Percentiles rank a stretch among this genome's conserved stretches.
Evolutionary conservation across 768 basidiomycete genomes (phyloP).

Genomic region (Plicaturopsis crispa): DNA sequence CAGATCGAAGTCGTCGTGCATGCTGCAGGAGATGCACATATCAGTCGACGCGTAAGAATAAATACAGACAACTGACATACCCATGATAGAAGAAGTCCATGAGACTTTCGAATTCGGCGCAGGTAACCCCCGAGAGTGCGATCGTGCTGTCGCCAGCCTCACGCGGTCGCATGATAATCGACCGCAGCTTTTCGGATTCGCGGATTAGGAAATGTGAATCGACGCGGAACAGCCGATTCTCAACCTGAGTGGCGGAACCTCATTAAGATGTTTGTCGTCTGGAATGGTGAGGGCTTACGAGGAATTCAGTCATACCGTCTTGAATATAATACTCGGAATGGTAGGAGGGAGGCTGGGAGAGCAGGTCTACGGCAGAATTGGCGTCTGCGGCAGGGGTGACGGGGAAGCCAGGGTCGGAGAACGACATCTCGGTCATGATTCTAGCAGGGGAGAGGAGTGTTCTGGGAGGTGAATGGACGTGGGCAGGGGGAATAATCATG

Average conservation of each 20-base stretch:
- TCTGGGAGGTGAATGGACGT: background rate
- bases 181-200: constrained; percentile 29
- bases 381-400: background rate
- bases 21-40: background rate
- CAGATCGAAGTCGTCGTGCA: background rate
- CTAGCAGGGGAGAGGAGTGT: background rate
- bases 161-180: constrained; percentile 25
- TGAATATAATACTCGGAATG: constrained; percentile 15
- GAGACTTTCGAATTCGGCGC: constrained; percentile 27
- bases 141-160: constrained; percentile 24
- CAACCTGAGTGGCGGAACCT: constrained; percentile 21
- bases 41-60: background rate
- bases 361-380: background rate
- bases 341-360: background rate
- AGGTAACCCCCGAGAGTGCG: constrained; percentile 22
- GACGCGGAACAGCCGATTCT: constrained; percentile 29
- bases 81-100: constrained; percentile 32
- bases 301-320: constrained; percentile 13
- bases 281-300: constrained; percentile 7
- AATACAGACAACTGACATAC: constrained; percentile 19
- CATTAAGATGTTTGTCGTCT: background rate
- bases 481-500: too few species aligned
- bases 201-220: constrained; percentile 30
- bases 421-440: background rate
- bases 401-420: background rate